phyloP scores from a whole-genome alignment of 2,329 filamentous ascomycete species.

The Xylariaceae sp. region DNA sequence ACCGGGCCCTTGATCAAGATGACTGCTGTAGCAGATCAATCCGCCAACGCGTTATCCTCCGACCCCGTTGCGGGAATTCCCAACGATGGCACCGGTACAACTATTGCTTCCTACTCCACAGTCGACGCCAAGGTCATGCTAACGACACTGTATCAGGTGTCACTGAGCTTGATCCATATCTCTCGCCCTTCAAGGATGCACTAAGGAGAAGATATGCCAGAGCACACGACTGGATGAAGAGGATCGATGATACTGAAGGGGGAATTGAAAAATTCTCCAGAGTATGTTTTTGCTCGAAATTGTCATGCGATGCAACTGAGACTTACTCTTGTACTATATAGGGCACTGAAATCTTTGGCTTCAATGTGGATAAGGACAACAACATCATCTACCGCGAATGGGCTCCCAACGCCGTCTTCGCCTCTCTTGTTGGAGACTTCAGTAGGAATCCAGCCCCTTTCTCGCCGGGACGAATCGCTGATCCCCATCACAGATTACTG shows the following conservation, averaged over 20 bases:
- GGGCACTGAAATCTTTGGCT: constrained; percentile 84
- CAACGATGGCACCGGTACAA: constrained; percentile 68
- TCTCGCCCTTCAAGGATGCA: constrained; percentile 77
- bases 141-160: constrained; percentile 60
- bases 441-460: constrained; percentile 53
- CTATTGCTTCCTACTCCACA: too few species aligned
- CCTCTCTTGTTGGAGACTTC: constrained; percentile 90
- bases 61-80: constrained; percentile 43
- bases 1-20: constrained; percentile 24
- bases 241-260: constrained; percentile 78
- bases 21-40: constrained; percentile 38
- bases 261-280: constrained; percentile 88
- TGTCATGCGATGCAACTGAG: constrained; percentile 4
- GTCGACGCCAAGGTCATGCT: too few species aligned
- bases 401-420: constrained; percentile 85
- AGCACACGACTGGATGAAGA: constrained; percentile 83
- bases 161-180: constrained; percentile 81
- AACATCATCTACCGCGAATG: constrained; percentile 93
- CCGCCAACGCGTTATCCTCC: constrained; percentile 43
- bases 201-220: constrained; percentile 75
- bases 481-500: constrained; percentile 65
- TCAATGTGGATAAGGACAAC: constrained; percentile 77
- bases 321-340: constrained; percentile 34
- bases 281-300: constrained; percentile 44
- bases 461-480: constrained; percentile 20